Base-by-base conservation (phyloP, 139 green algal genomes). In the Micromonas pusilla region DNA sequence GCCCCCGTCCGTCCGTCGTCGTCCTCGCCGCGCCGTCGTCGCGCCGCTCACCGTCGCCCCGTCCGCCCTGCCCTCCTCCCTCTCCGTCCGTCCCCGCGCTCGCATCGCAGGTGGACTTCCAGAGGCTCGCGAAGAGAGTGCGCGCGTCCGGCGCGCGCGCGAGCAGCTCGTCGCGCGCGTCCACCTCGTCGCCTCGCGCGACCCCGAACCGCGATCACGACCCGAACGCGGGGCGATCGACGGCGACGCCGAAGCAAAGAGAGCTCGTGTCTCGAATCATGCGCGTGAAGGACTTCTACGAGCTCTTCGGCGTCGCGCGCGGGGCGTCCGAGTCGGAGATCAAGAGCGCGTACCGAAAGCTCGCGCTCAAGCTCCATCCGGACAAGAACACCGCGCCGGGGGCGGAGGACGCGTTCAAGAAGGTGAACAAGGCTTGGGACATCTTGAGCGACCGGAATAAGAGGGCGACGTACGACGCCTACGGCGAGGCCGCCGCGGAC, bases 321-420 rank as follows among this genome's bases (percentile, higher is more conserved):
- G 60, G 37, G 4, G 31, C 23, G 5, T 65, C 76, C n/a, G 81
- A 87, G 23, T 77, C 85, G 4, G 83, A 87, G 25, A 53, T 87
- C 57, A 83, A 83, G 54, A 79, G 72, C 36, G 83, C 83, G 31
- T 86, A 87, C 64, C 39, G 82, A 20, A 87, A 86, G 67, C 33
- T 85, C 30, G 84, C 83, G 32, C 67, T 87, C 54, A 81, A 87
- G 34, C 64, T 87, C 32, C 83, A 87, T 52, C 83, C 83, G 4
- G 83, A 87, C 72, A 87, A 87, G 66, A 85, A 85, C 70, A 80
- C 78, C 34, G 83, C 81, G 20, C 16, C 25, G 9, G 83, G 83
- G 16, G 81, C 83, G n/a, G 83, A 87, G 34, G 83, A 88, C 34
- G 83, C 83, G 13, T 88, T 88, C 66, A 86, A 88, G 76, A 52